Percentiles rank a stretch among this genome's conserved stretches.
Evolutionary conservation across 2,329 filamentous ascomycete genomes (phyloP).

Genomic region (Colletotrichum plurivorum): DNA sequence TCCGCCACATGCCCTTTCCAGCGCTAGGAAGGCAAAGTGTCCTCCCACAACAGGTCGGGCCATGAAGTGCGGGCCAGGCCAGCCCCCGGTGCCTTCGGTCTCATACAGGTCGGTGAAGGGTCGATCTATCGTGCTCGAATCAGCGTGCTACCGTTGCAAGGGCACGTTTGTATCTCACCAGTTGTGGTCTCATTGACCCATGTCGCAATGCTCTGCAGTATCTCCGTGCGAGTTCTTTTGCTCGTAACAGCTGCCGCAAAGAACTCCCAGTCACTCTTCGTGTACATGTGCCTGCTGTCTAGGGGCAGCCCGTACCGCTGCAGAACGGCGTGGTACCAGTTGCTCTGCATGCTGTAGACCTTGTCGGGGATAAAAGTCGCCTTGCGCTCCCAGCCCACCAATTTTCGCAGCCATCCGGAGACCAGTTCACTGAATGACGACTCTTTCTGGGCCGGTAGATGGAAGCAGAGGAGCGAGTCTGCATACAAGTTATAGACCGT

Average conservation of each 20-base stretch:
- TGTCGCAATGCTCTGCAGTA: constrained; percentile 79
- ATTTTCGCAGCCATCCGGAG: constrained; percentile 40
- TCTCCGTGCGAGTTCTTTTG: constrained; percentile 76
- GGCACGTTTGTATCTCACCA: constrained; percentile 53
- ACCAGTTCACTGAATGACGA: constrained; percentile 30
- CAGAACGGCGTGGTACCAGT: constrained; percentile 84
- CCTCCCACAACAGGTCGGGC: constrained; percentile 87
- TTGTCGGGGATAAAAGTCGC: constrained; percentile 77
- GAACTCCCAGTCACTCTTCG: constrained; percentile 93
- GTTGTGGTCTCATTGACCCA: constrained; percentile 90
- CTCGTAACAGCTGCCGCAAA: constrained; percentile 86
- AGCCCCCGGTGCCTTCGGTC: constrained; percentile 83
- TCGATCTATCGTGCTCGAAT: constrained; percentile 62
- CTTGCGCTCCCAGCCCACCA: constrained; percentile 45
- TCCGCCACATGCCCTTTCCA: constrained; percentile 84
- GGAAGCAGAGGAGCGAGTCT: constrained; percentile 84
- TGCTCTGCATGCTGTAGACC: constrained; percentile 84
- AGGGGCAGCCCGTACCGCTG: constrained; percentile 88
- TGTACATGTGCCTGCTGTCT: constrained; percentile 86
- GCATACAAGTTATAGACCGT: constrained; percentile 86
- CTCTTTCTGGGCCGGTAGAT: constrained; percentile 56
- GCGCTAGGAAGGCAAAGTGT: constrained; percentile 87
- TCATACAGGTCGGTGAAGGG: constrained; percentile 88
- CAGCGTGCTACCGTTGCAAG: background rate
- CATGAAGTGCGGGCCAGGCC: constrained; percentile 82